Evolutionary conservation across 768 basidiomycete species (phyloP), one percentile per base, ranked within the genome.

Genomic region (Agaricus sinodeliciosus): DNA sequence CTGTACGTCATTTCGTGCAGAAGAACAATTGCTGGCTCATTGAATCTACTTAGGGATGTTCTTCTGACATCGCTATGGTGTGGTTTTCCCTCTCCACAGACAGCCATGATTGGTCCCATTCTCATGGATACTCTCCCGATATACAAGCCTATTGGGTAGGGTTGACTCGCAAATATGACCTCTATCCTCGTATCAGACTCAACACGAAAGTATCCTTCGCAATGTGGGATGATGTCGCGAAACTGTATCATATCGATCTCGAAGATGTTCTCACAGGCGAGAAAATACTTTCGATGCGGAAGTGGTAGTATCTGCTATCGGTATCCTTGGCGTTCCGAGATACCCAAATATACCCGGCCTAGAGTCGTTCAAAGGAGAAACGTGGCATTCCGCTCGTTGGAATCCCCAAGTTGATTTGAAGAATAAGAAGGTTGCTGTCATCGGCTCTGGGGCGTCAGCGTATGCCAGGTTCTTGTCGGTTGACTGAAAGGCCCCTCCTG

Each of bases 401-500:
- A 59, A 72, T 26, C 49, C 62, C 1, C 64, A 65, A 7, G 65
- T 72, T 4, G 65, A 72, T 9, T 63, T 83, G 19, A 59, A 60
- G 7, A 69, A 69, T 6, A 81, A 80, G 60, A 66, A 67, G 9
- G 72, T 85, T 5, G 81, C 75, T 1, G 75, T 85, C 4, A 72
- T 84, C 55, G 84, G 82, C 8, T 81, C 80, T 56, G 82, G 78
- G 1, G 72, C 73, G 36, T 78, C 78, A 28, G 79, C 74, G 73
- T 80, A 57, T 42, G 72, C 66, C n/a, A 55, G 42, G 15, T 15
- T 66, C 11, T 47, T 59, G n/a, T 45, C 15, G n/a, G 43, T 27
- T 11, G 27, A 16, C 6, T 45, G 26, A 28, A 12, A 16, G 25
- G 3, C 2, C 12, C 3, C 22, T 22, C 22, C 27, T 28, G 25